A percentile compares a stretch with the other conserved stretches of the same genome.
Conservation (phyloP, 2,329 filamentous ascomycete species). For the Plenodomus lindquistii region DNA sequence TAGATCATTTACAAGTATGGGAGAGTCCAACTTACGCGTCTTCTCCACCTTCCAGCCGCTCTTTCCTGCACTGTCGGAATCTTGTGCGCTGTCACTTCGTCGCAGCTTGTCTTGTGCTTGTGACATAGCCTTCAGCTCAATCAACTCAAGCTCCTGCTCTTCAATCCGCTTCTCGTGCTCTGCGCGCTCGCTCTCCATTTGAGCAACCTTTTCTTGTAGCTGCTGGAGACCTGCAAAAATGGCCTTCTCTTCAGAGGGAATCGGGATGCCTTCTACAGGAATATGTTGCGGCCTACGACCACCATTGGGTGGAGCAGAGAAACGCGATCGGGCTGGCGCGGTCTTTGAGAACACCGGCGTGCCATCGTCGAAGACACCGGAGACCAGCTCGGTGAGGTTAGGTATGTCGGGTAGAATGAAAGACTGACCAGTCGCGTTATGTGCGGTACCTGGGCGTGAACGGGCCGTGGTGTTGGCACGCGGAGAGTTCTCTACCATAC, state of each 20-base stretch:
- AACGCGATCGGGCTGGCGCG: conserved; percentile 57
- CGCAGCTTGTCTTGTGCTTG: conserved; percentile 46
- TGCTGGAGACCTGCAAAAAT: conserved; percentile 64
- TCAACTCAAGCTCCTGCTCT: conserved; percentile 57
- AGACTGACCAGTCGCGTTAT: conserved; percentile 59
- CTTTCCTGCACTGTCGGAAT: conserved; percentile 49
- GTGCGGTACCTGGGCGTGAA: conserved; percentile 47
- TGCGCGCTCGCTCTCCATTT: conserved; percentile 60
- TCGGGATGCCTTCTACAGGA: conserved; percentile 57
- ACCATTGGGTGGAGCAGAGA: conserved; percentile 51
- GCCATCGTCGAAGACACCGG: conserved; percentile 61
- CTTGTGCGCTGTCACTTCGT: conserved; percentile 54
- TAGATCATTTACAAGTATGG: background rate
- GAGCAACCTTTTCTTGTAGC: conserved; percentile 60
- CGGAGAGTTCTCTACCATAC: conserved; percentile 23
- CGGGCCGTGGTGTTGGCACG: conserved; percentile 26
- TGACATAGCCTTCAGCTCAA: conserved; percentile 54
- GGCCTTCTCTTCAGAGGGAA: conserved; percentile 65
- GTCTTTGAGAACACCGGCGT: conserved; percentile 60
- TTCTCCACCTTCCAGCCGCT: conserved; percentile 54
- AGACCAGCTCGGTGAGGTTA: conserved; percentile 65
- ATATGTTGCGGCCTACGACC: conserved; percentile 45
- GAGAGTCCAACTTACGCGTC: conserved; percentile 53
- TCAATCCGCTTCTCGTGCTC: conserved; percentile 55
- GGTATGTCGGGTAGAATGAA: conserved; percentile 65